Base-by-base conservation (phyloP, 768 basidiomycete species). In the Phlebiopsis flavidoalba region DNA sequence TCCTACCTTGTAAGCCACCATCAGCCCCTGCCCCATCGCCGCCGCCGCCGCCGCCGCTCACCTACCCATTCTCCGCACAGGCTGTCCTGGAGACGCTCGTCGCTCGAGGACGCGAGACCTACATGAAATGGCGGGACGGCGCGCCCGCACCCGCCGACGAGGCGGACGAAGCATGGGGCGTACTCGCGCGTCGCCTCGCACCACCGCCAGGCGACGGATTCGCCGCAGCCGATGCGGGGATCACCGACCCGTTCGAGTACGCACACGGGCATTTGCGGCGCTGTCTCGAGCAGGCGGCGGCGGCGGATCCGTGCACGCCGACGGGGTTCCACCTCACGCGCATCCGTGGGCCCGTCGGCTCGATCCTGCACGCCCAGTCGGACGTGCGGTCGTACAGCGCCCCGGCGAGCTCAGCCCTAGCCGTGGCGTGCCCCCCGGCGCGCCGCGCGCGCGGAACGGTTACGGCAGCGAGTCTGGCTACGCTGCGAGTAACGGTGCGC, bases 31-130 rank as follows among this genome's bases (percentile, higher is more conserved):
- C 26, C n/a, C 26, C 26, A 31, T 31, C 26, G 26, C 26, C 46
- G 36, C 55, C 22, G 26, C 26, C 46, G 36, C 55, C 22, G 48
- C 24, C 7, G 22, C 19, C 49, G 60, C 36, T 14, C 46, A 36
- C 31, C 40, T 24, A 21, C 47, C 52, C 62, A 48, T 17, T 53
- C 55, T 56, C 48, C 46, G 21, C 43, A 26, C 61, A 86, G 85
- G 80, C 81, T n/a, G 72, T 84, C 21, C 74, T 86, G 63, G 81
- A 83, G 60, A 83, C 80, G 66, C 75, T 86, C 5, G 68, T 75
- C 56, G 82, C 84, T 15, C 82, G 82, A 67, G 77, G 82, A 2
- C 77, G 78, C 43, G 74, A 76, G 33, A 72, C 69, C 45, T 80
- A 85, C 58, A 59, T 75, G 21, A 76, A 80, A 22, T 75, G 76